Evolutionary conservation across 768 basidiomycete species (phyloP), one percentile per base, ranked within the genome.

Genomic region (Macrolepiota fuliginosa): DNA sequence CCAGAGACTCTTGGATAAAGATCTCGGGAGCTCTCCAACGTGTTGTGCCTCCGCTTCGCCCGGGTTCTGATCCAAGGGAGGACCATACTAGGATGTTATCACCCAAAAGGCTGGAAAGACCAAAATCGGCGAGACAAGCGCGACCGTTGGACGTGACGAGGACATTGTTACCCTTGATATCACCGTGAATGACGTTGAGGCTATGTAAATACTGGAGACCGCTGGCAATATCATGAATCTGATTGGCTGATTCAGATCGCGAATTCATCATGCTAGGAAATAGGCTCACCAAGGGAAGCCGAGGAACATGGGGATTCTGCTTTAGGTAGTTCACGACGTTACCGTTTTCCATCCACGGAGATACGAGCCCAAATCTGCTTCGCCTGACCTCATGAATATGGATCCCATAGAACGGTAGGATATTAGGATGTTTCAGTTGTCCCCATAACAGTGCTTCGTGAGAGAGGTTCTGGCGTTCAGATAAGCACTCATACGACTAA

Each of bases 341-440:
- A 7, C 66, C 64, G 11, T 64, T 64, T 17, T 57, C 64, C 66
- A 67, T 66, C 65, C 65, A 66, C 5, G 65, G 65, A 2, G 65
- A 66, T 37, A 66, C 63, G 1, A 66, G 51, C 7, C 54, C 61
- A 24, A 66, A 54, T 19, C 63, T 46, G 9, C 22, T 47, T 12
- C 58, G 56, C 53, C 35, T 58, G 15, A 56, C 35, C 37, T 51
- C 58, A 25, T 39, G 45, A 39, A 63, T 46, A 56, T 67, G 57
- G 29, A 67, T 58, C 12, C 66, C 66, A 13, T 67, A 67, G 39
- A 67, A 67, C 6, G 66, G 66, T 5, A 67, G 52, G 46, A 67
- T 63, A 40, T 67, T 67, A 15, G 55, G 58, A 56, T 67, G 66
- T 1, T 24, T 56, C 3, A 67, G 36, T 25, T 67, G 66, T 4